Percentiles rank a stretch among this genome's conserved stretches.
Conservation (phyloP, 2,329 filamentous ascomycete genomes). For the Colletotrichum eremochloae region DNA sequence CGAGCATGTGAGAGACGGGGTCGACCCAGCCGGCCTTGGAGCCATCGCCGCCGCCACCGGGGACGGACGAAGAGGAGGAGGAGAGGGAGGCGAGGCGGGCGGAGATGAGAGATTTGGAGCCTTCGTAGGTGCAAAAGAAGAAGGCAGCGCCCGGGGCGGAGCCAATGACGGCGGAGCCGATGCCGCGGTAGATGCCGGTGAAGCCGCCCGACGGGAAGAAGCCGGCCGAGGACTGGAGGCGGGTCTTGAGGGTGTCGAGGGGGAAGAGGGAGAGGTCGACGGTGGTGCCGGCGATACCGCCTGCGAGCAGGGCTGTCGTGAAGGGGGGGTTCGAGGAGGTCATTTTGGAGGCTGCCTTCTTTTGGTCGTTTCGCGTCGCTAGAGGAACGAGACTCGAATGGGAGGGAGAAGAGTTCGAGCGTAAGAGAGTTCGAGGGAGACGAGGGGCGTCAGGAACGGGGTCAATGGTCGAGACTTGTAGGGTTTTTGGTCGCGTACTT, state of each 20-base stretch:
- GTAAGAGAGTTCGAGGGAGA: neutral
- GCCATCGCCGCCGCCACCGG: no score
- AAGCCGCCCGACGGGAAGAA: slow-evolving; percentile 90
- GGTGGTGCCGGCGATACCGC: slow-evolving; percentile 91
- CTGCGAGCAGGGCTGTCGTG: slow-evolving; percentile 78
- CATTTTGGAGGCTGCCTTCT: slow-evolving; percentile 18
- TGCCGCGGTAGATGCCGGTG: slow-evolving; percentile 90
- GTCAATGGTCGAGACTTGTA: neutral
- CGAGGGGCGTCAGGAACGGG: neutral
- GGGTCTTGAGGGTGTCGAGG: slow-evolving; percentile 98
- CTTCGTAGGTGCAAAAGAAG: slow-evolving; percentile 97
- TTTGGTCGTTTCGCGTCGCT: neutral
- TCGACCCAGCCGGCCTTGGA: slow-evolving; percentile 43
- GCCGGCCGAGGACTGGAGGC: slow-evolving; percentile 84
- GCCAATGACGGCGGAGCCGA: slow-evolving; percentile 90
- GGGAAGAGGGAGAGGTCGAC: slow-evolving; percentile 98
- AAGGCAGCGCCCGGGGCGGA: slow-evolving; percentile 94
- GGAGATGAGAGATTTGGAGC: slow-evolving; percentile 70
- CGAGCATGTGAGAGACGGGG: slow-evolving; percentile 76
- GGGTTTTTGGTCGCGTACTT: slow-evolving; percentile 21
- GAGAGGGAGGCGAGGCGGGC: slow-evolving; percentile 47
- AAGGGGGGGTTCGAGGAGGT: slow-evolving; percentile 56
- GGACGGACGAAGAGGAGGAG: slow-evolving; percentile 45
- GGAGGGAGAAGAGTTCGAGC: neutral
- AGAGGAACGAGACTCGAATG: neutral